Percentiles rank a stretch among this genome's conserved stretches.
phyloP scores from a whole-genome alignment of 257 asterid genomes.

The Rehmannia glutinosa region DNA sequence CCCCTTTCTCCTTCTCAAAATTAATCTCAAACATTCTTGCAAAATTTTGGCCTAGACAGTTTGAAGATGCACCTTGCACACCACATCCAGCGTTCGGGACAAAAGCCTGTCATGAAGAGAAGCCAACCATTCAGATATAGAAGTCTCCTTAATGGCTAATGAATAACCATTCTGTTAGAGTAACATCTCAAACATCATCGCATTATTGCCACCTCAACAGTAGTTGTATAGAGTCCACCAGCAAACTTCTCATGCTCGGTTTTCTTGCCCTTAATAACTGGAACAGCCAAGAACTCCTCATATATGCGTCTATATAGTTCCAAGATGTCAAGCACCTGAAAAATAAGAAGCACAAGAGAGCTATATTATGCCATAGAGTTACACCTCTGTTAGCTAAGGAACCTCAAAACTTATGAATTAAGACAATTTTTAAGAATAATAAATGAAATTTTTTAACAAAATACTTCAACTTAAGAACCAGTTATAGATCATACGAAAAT shows the following conservation, averaged over 20 bases:
- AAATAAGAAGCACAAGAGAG: not conserved
- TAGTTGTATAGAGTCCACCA: conserved; percentile 72
- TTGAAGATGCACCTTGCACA: no score
- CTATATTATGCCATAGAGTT: not conserved
- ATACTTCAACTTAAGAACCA: no score
- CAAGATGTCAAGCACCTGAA: conserved; percentile 69
- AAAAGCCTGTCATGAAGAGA: not conserved
- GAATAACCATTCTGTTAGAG: not conserved
- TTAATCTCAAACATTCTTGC: conserved; percentile 49
- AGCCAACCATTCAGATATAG: not conserved
- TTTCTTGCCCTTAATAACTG: no score
- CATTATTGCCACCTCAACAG: conserved; percentile 51
- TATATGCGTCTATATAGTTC: no score
- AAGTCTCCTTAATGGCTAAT: not conserved
- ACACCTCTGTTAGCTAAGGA: not conserved
- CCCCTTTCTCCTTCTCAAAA: conserved; percentile 72
- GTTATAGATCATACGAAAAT: not conserved
- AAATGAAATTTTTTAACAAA: not conserved
- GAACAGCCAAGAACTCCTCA: no score
- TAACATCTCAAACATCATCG: not conserved
- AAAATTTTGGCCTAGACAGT: no score
- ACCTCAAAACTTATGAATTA: not conserved
- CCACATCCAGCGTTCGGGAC: no score
- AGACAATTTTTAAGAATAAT: not conserved
- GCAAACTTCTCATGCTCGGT: no score